Evolutionary conservation across 1,284 basidiomycete species (phyloP), one percentile per base, ranked within the genome.

Genomic region (Puccinia horiana): DNA sequence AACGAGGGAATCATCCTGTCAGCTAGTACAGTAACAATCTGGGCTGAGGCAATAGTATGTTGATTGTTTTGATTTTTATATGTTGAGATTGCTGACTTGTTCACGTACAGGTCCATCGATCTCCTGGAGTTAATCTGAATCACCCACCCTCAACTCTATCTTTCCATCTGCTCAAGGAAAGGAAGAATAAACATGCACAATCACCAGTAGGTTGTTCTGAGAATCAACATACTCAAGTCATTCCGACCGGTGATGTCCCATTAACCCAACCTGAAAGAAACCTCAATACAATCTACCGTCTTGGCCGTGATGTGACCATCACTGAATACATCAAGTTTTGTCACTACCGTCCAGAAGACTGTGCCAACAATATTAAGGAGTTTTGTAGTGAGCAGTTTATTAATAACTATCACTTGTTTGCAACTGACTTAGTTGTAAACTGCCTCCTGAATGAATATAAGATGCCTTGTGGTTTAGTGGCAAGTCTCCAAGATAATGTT

Each of bases 21-120:
- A 35, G 8, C 61, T 18, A 20, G 18, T 35, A 32, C 61, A 37
- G 5, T 63, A 3, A 14, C 29, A 37, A 35, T 35, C 61, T 63
- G 61, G 61, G 61, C 61, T 18, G 35, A 63, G 61, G 61, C 61
- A 14, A 63, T 63, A 29, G 61, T 63, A 20, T 37, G 61, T 63
- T 37, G 8, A 29, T 35, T 5, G 8, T 20, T 32, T 37, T 4
- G 12, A 4, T 63, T 63, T 63, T 20, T 63, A 5, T 0, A 37
- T 14, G 3, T 5, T 63, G 58, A 63, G 32, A 6, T 29, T 29
- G 32, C 12, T 14, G 32, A 37, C 61, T n/a, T 32, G 26, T 37
- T 23, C 26, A 12, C 23, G 26, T 8, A n/a, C 20, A 67, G 65
- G 11, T 61, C 56, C 29, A 61, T 61, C 11, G 32, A 32, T 8